Evolutionary conservation across 108 stramenopile species (phyloP).

Genomic region (Licmophora abbreviata): DNA sequence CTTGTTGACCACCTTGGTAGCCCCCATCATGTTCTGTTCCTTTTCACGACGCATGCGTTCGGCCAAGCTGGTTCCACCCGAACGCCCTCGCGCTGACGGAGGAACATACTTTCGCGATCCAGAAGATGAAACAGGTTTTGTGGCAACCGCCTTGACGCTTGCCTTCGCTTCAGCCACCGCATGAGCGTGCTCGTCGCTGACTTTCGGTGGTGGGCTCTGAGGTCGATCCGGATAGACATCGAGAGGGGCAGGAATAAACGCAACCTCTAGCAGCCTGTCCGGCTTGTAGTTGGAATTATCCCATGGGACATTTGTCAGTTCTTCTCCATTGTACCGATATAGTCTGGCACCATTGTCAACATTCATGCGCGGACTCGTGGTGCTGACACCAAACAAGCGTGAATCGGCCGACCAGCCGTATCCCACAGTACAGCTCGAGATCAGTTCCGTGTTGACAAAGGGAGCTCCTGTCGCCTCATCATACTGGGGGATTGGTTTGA

Average conservation of each 20-base stretch:
- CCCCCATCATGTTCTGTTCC: constrained; percentile 53
- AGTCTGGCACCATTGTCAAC: constrained; percentile 92
- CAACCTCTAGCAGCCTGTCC: constrained; percentile 54
- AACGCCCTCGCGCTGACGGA: constrained; percentile 53
- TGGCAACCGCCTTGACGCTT: constrained; percentile 19
- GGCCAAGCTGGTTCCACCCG: constrained; percentile 56
- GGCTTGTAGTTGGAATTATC: constrained; percentile 64
- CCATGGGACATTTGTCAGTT: constrained; percentile 58
- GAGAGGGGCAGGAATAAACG: constrained; percentile 49
- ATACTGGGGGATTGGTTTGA: constrained; percentile 54
- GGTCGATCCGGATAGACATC: constrained; percentile 77
- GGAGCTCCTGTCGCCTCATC: constrained; percentile 15
- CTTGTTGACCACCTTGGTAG: constrained; percentile 37
- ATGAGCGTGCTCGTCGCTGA: constrained; percentile 28
- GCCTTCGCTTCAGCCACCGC: constrained; percentile 16
- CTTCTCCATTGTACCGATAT: constrained; percentile 77
- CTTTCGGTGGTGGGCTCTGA: constrained; percentile 55
- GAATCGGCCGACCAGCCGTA: constrained; percentile 93
- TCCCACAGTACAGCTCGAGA: constrained; percentile 42
- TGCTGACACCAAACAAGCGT: constrained; percentile 81
- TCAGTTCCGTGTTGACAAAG: not conserved
- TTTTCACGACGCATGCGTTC: constrained; percentile 77
- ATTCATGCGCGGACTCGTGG: constrained; percentile 96
- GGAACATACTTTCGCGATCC: constrained; percentile 43
- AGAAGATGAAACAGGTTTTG: constrained; percentile 34